These are phyloP conservation scores for Jamesozyma rosinii DNA, from an alignment of 805 yeast genomes.

Conservation along the genomic window DNA sequence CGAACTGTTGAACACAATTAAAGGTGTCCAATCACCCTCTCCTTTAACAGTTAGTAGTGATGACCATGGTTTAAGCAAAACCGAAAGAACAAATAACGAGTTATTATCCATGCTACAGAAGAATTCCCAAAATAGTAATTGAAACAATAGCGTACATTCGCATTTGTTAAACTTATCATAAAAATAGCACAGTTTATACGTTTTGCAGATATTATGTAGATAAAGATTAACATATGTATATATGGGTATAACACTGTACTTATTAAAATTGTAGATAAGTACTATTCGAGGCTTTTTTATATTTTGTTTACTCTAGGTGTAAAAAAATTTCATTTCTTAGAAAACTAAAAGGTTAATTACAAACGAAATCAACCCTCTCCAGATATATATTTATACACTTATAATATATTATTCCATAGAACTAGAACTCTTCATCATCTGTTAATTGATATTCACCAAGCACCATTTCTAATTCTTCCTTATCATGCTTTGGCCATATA, in stretches of 20 bases:
- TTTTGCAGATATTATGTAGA: background rate
- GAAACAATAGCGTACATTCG: background rate
- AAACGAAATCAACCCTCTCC: no score
- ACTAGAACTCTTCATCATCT: slow-evolving; percentile 30
- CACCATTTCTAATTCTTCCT: slow-evolving; percentile 30
- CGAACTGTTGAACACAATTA: background rate
- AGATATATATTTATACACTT: no score
- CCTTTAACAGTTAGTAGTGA: background rate
- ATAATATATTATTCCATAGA: no score
- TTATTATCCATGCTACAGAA: slow-evolving; percentile 6
- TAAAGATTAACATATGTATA: background rate
- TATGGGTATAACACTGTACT: no score
- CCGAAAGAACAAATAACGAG: slow-evolving; percentile 4
- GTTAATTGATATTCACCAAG: slow-evolving; percentile 41
- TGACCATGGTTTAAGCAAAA: background rate
- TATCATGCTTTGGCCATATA: slow-evolving; percentile 32
- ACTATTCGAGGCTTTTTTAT: no score
- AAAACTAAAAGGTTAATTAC: no score
- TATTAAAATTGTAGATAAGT: no score
- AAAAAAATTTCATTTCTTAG: no score
- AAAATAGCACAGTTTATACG: background rate
- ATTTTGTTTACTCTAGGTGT: no score
- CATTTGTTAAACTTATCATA: slow-evolving; percentile 1
- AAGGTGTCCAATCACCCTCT: background rate
- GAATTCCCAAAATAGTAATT: background rate